Evolutionary conservation across 352 stramenopile genomes (phyloP), one percentile per base, ranked within the genome.

Genomic region (Phytophthora multivora): DNA sequence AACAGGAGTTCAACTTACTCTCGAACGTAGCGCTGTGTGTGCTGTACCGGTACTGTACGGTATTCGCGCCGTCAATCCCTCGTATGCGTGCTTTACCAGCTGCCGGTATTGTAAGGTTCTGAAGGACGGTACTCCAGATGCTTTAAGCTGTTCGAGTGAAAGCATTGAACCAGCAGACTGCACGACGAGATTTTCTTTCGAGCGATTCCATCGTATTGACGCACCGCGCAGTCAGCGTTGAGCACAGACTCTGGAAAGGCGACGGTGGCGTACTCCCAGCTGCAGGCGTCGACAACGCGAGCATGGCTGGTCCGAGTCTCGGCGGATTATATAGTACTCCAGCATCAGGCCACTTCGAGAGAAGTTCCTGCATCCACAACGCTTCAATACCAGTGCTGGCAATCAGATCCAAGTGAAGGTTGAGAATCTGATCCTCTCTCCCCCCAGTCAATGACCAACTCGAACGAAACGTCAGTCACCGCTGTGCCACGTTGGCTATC

Each of bases 41-140:
- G 30, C 23, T 57, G 55, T n/a, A n/a, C n/a, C n/a, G n/a, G n/a
- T n/a, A n/a, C n/a, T n/a, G n/a, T n/a, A n/a, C 21, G 2, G 19
- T 23, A 21, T 21, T 31, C 10, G 15, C 7, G 13, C 15, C 5
- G 47, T 43, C 10, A n/a, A 31, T 31, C 28, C 8, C 28, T 33
- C 33, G n/a, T 41, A 59, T 69, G 18, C 61, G 61, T 69, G 61
- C 61, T 39, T 11, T 52, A 28, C 53, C 61, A 69, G 46, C 54
- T 69, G 61, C 54, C 28, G 11, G 3, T 15, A 46, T 51, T 26
- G 35, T 59, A 59, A 54, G 61, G 61, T 40, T 56, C 16, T 45
- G 25, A 46, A 38, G 47, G 39, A 42, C 39, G 51, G 18, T 10
- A 13, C 18, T 21, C 12, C 54, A 65, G 46, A 53, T 69, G 53